Evolutionary conservation across 2,329 filamentous ascomycete genomes (phyloP).

Genomic region (Ceratocystis cubensis): DNA sequence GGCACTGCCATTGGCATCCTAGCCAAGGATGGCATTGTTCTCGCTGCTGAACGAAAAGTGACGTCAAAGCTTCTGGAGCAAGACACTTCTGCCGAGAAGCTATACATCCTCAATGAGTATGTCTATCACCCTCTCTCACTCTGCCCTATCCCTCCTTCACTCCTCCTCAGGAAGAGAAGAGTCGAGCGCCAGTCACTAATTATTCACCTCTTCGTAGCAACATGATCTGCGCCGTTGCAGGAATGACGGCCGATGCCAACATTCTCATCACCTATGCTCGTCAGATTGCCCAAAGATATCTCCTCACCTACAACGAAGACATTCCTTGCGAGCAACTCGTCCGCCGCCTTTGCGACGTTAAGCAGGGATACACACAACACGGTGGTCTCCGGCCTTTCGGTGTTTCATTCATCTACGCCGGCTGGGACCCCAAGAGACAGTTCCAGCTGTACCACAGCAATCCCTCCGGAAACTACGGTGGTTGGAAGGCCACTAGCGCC

Average conservation of each 20-base stretch:
- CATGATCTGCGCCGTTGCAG: constrained; percentile 98
- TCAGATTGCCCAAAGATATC: constrained; percentile 91
- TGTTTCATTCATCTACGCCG: constrained; percentile 98
- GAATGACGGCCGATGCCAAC: constrained; percentile 98
- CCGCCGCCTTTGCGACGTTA: constrained; percentile 88
- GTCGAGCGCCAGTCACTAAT: background rate
- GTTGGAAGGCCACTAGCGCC: constrained; percentile 97
- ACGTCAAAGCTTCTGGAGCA: constrained; percentile 98
- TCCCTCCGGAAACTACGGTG: constrained; percentile 95
- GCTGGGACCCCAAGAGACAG: constrained; percentile 87
- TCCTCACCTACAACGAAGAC: constrained; percentile 98
- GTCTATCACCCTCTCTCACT: constrained; percentile 26
- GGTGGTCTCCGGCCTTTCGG: constrained; percentile 96
- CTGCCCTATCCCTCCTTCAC: constrained; percentile 4
- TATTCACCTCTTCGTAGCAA: constrained; percentile 47
- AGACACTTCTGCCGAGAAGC: constrained; percentile 98
- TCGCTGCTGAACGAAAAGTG: constrained; percentile 96
- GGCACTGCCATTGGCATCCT: constrained; percentile 94
- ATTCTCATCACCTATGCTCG: constrained; percentile 99
- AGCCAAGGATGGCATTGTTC: constrained; percentile 94
- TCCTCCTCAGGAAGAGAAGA: background rate
- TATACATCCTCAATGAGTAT: constrained; percentile 97
- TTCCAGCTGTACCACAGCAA: constrained; percentile 99
- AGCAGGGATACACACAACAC: constrained; percentile 98
- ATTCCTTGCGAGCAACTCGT: constrained; percentile 99